Conservation (phyloP, 805 yeast species). For the Schizosaccharomyces lindneri region DNA sequence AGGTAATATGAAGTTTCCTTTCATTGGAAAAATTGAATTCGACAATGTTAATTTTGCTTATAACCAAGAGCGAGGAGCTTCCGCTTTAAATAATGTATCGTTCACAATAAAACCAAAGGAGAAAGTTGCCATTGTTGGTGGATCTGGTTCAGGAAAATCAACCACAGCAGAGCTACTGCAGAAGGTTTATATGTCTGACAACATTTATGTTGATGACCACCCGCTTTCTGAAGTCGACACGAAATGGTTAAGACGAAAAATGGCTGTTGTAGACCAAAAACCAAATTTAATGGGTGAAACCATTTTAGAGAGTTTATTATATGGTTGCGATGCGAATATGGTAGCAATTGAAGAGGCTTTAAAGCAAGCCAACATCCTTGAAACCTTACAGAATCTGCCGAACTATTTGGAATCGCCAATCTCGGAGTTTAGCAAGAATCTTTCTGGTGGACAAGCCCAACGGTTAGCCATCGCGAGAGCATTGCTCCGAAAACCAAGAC, state of each 20-base stretch:
- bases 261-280: slow-evolving; percentile 54
- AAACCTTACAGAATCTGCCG: slow-evolving; percentile 30
- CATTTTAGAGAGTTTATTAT: slow-evolving; percentile 41
- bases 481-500: slow-evolving; percentile 35
- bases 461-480: slow-evolving; percentile 69
- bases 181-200: slow-evolving; percentile 23
- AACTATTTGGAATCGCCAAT: slow-evolving; percentile 35
- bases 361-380: slow-evolving; percentile 24
- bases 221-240: slow-evolving; percentile 25
- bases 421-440: slow-evolving; percentile 22
- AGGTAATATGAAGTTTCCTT: not conserved
- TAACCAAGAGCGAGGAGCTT: slow-evolving; percentile 14
- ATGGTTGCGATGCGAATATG: slow-evolving; percentile 19
- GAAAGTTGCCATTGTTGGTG: slow-evolving; percentile 49
- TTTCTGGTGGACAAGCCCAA: slow-evolving; percentile 86
- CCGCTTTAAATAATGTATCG: slow-evolving; percentile 22
- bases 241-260: slow-evolving; percentile 23
- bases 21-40: not conserved
- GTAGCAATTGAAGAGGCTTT: slow-evolving; percentile 18
- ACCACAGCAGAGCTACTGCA: slow-evolving; percentile 37
- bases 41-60: slow-evolving; percentile 3
- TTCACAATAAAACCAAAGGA: slow-evolving; percentile 23
- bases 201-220: slow-evolving; percentile 21
- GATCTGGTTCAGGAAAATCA: slow-evolving; percentile 82
- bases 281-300: slow-evolving; percentile 52